phyloP scores from a whole-genome alignment of 2,329 filamentous ascomycete species.

The Cyphellophora attinorum region DNA sequence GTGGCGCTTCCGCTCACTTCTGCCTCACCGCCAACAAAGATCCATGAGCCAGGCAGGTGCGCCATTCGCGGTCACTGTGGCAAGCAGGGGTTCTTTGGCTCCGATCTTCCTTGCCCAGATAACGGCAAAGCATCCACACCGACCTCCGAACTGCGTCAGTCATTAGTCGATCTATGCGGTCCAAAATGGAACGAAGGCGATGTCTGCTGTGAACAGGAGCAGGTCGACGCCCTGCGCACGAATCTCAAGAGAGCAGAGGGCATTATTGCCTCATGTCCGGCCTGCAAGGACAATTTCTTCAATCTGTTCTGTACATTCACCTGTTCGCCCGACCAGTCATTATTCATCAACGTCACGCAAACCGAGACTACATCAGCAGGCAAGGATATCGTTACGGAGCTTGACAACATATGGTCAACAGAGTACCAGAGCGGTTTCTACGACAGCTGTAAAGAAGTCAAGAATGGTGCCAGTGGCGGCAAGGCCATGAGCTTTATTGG shows the following conservation, averaged over 20 bases:
- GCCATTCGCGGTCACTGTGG: constrained; percentile 88
- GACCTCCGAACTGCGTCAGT: constrained; percentile 58
- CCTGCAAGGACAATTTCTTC: constrained; percentile 97
- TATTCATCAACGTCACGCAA: constrained; percentile 86
- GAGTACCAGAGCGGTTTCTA: constrained; percentile 83
- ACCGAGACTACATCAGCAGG: constrained; percentile 46
- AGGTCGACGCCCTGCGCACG: constrained; percentile 72
- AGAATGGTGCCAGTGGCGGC: constrained; percentile 88
- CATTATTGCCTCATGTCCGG: constrained; percentile 86
- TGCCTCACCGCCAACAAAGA: constrained; percentile 28
- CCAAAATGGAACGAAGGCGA: constrained; percentile 73
- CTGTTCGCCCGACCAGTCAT: constrained; percentile 90
- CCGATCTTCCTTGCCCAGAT: constrained; percentile 83
- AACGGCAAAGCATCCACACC: constrained; percentile 74
- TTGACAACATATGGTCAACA: constrained; percentile 80
- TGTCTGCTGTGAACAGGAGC: constrained; percentile 74
- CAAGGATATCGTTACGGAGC: constrained; percentile 67
- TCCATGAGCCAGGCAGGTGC: constrained; percentile 79
- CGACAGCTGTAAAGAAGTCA: constrained; percentile 97
- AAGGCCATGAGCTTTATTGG: constrained; percentile 95
- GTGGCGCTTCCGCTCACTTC: neutral
- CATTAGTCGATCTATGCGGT: constrained; percentile 79
- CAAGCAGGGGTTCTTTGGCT: constrained; percentile 80
- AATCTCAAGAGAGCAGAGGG: constrained; percentile 81
- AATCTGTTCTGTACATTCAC: constrained; percentile 98